phyloP scores from a whole-genome alignment of 345 rosid species.

The Pugionium cornutum region DNA sequence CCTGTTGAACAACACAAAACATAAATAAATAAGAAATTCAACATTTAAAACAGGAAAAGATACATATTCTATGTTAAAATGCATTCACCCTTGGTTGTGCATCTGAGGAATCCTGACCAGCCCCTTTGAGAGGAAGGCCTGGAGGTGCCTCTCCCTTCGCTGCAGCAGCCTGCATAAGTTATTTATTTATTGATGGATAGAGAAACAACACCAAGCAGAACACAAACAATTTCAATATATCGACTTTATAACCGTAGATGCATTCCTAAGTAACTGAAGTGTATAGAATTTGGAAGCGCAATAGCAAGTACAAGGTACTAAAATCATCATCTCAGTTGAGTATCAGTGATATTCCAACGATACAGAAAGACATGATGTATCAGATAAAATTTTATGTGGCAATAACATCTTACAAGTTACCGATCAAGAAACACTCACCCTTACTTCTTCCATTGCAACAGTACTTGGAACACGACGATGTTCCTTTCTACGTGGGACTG shows the following conservation, averaged over 20 bases:
- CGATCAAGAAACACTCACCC: slow-evolving; percentile 54
- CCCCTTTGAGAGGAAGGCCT: slow-evolving; percentile 97
- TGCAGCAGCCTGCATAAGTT: slow-evolving; percentile 82
- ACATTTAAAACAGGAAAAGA: slow-evolving; percentile 10
- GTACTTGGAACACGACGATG: slow-evolving; percentile 99
- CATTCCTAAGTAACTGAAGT: slow-evolving; percentile 18
- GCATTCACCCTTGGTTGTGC: slow-evolving; percentile 70
- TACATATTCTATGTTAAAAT: slow-evolving; percentile 14
- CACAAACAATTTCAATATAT: slow-evolving; percentile 7
- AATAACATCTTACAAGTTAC: slow-evolving; percentile 10
- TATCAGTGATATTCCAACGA: slow-evolving; percentile 11
- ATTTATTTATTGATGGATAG: slow-evolving; percentile 15
- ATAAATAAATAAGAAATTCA: background rate
- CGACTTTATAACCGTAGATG: slow-evolving; percentile 7
- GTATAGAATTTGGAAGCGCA: background rate
- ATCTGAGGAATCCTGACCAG: slow-evolving; percentile 96
- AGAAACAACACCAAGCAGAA: slow-evolving; percentile 17
- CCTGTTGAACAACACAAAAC: slow-evolving; percentile 47
- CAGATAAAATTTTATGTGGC: background rate
- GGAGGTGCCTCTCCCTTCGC: slow-evolving; percentile 99
- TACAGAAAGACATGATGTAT: background rate
- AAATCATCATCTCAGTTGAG: slow-evolving; percentile 8
- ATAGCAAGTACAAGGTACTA: slow-evolving; percentile 3
- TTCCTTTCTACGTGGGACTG: slow-evolving; percentile 69
- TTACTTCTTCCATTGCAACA: slow-evolving; percentile 95